Evolutionary conservation across 108 stramenopile species (phyloP).

Genomic region (Seminavis robusta): DNA sequence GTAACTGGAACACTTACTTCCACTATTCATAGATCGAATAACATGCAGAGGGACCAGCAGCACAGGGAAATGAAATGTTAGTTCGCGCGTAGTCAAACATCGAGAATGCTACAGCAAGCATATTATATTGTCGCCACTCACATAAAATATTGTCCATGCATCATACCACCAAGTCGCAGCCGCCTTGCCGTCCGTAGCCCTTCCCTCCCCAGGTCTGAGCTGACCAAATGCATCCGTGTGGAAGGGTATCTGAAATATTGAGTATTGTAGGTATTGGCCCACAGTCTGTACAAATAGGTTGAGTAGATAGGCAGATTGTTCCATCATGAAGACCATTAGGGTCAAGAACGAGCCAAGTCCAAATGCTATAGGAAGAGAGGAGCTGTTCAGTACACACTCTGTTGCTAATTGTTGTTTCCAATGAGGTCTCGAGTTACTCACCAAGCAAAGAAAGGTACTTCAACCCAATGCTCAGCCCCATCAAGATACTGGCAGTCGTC

Average conservation of each 20-base stretch:
- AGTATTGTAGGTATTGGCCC: constrained; percentile 49
- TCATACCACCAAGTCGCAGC: constrained; percentile 43
- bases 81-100: too few species aligned
- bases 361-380: too few species aligned
- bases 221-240: constrained; percentile 44
- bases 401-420: too few species aligned
- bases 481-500: constrained; percentile 51
- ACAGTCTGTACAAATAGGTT: constrained; percentile 49
- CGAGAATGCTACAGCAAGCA: too few species aligned
- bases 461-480: constrained; percentile 52
- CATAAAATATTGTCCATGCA: constrained; percentile 64
- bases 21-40: too few species aligned
- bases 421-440: too few species aligned
- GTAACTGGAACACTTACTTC: too few species aligned
- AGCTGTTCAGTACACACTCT: too few species aligned
- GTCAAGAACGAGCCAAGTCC: constrained; percentile 40
- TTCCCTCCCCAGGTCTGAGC: constrained; percentile 32
- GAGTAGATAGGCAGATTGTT: constrained; percentile 49
- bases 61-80: too few species aligned
- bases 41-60: too few species aligned
- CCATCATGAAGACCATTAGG: constrained; percentile 38
- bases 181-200: constrained; percentile 38
- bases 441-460: constrained; percentile 47
- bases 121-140: too few species aligned
- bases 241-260: constrained; percentile 31